phyloP scores from a whole-genome alignment of 2,329 filamentous ascomycete species.

The Cadophora malorum region DNA sequence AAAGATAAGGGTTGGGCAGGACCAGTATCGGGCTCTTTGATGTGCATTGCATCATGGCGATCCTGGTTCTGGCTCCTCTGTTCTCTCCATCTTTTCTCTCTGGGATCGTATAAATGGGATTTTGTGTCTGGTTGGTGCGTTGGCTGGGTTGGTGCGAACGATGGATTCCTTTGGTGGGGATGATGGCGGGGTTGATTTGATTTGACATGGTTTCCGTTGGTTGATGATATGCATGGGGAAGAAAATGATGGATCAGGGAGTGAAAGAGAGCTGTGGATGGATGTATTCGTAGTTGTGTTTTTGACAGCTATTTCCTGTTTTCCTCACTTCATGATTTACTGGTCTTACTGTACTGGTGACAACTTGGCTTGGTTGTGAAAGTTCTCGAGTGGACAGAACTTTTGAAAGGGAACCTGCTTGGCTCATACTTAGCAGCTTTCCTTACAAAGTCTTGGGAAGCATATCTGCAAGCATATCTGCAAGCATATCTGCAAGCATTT shows the following conservation, averaged over 20 bases:
- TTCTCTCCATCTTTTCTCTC: not conserved
- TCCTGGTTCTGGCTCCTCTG: not conserved
- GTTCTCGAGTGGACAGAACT: not conserved
- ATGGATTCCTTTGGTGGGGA: conserved; percentile 1
- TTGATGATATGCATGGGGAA: not conserved
- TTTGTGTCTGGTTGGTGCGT: not conserved
- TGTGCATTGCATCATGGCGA: not conserved
- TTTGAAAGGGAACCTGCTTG: not conserved
- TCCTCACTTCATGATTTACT: not conserved
- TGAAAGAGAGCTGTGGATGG: not conserved
- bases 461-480: not conserved
- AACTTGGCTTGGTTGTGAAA: not conserved
- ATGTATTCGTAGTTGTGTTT: conserved; percentile 20
- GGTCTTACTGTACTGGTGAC: not conserved
- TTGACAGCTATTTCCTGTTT: conserved; percentile 1
- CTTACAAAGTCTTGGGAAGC: not conserved
- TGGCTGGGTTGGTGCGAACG: not conserved
- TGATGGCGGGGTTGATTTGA: not conserved
- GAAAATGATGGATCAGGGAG: not conserved
- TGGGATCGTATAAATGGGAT: not conserved
- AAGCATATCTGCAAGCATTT: too few relatives aligned
- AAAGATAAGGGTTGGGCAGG: not conserved
- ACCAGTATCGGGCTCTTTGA: not conserved
- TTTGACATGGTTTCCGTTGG: not conserved
- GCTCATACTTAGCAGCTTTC: not conserved